Evolutionary conservation across 768 basidiomycete species (phyloP).

Genomic region (Leccinum broughii): DNA sequence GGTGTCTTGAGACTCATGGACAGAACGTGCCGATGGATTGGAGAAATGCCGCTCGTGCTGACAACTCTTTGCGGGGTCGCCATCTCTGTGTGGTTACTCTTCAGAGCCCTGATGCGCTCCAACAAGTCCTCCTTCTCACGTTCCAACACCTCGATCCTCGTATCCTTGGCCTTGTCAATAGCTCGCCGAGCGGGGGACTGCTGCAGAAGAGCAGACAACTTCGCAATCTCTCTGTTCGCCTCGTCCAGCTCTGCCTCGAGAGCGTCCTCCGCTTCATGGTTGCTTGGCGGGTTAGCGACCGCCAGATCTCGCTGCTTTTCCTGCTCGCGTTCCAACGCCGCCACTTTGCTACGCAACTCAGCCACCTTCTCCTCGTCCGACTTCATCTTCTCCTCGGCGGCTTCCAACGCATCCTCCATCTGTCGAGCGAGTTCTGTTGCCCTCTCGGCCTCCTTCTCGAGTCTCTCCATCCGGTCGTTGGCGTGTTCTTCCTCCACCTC

Average conservation of each 20-base stretch:
- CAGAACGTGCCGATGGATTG: constrained; percentile 71
- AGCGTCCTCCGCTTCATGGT: constrained; percentile 57
- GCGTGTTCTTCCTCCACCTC: constrained; percentile 48
- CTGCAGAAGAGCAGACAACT: constrained; percentile 61
- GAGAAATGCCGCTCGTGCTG: constrained; percentile 66
- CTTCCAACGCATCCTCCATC: constrained; percentile 75
- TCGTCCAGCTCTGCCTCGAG: constrained; percentile 77
- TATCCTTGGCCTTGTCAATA: constrained; percentile 74
- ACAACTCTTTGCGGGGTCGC: constrained; percentile 57
- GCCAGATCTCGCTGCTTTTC: constrained; percentile 37
- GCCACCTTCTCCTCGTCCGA: constrained; percentile 57
- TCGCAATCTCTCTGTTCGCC: constrained; percentile 74
- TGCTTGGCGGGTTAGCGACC: constrained; percentile 26
- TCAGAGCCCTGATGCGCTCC: constrained; percentile 64
- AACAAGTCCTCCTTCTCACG: constrained; percentile 73
- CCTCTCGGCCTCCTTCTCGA: constrained; percentile 53
- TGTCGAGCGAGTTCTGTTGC: constrained; percentile 59
- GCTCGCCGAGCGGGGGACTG: constrained; percentile 78
- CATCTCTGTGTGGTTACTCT: constrained; percentile 51
- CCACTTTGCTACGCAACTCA: constrained; percentile 50
- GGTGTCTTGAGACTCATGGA: constrained; percentile 69
- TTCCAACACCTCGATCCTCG: constrained; percentile 74
- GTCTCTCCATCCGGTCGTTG: constrained; percentile 47
- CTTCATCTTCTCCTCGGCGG: constrained; percentile 68
- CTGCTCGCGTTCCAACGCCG: constrained; percentile 57